Conservation (phyloP, 2,329 filamentous ascomycete species). For the Xylariaceae sp. region DNA sequence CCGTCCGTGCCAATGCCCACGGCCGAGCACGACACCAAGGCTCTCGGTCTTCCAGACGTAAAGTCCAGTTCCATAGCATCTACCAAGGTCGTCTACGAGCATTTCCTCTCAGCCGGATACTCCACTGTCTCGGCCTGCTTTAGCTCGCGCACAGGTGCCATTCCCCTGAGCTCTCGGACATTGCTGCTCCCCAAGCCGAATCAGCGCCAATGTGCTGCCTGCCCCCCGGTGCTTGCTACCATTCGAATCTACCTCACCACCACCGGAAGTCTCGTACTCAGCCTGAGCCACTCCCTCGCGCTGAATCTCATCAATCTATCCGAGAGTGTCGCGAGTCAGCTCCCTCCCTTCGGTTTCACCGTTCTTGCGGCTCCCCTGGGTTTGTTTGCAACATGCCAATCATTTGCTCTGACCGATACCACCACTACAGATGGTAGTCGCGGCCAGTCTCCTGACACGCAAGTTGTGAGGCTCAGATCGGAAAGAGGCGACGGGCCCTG, state of each 20-base stretch:
- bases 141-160: constrained; percentile 44
- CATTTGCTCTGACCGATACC: constrained; percentile 32
- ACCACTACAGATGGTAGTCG: constrained; percentile 34
- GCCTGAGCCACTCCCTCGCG: constrained; percentile 44
- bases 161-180: constrained; percentile 51
- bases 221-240: constrained; percentile 41
- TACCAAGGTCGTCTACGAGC: constrained; percentile 47
- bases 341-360: constrained; percentile 39
- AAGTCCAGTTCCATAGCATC: constrained; percentile 34
- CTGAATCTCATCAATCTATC: constrained; percentile 45
- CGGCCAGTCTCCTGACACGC: constrained; percentile 51
- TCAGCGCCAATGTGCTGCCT: constrained; percentile 29
- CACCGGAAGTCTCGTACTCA: constrained; percentile 50
- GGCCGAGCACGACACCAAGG: constrained; percentile 31
- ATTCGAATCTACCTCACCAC: constrained; percentile 54
- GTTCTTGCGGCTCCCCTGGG: constrained; percentile 55
- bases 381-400: constrained; percentile 41
- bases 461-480: constrained; percentile 40
- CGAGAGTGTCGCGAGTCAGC: constrained; percentile 37
- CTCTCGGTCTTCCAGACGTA: constrained; percentile 26
- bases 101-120: constrained; percentile 50
- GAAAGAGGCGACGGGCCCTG: constrained; percentile 42
- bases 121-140: constrained; percentile 48
- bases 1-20: constrained; percentile 20
- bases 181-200: constrained; percentile 41